Conservation (phyloP, 495 filamentous ascomycete genomes). For the Schizothecium vesticola region DNA sequence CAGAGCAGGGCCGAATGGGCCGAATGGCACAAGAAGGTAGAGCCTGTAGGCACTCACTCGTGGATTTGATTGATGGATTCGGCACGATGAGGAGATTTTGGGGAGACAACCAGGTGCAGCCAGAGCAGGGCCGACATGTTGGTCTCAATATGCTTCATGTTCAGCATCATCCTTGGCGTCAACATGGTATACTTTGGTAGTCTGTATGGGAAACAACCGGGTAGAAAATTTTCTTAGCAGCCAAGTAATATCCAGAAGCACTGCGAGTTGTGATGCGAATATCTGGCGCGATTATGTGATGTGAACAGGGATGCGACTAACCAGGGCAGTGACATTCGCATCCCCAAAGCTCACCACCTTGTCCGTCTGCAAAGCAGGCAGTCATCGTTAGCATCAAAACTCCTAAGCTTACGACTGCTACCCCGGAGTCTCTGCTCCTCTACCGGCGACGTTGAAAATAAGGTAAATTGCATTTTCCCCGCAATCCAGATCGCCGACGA, state of each 20-base stretch:
- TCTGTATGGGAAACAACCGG: not conserved
- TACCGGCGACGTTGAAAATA: not conserved
- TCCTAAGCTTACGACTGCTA: not conserved
- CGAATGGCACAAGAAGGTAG: not conserved
- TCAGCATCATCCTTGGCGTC: not conserved
- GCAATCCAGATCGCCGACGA: not conserved
- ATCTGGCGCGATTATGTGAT: too few relatives aligned
- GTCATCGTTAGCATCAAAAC: not conserved
- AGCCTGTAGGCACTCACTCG: not conserved
- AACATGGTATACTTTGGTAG: too few relatives aligned
- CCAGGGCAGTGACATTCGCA: too few relatives aligned
- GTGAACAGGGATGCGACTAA: too few relatives aligned
- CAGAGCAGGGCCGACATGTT: not conserved
- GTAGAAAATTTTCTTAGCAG: not conserved
- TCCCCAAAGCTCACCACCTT: not conserved
- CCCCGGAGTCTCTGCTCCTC: not conserved
- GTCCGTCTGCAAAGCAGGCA: too few relatives aligned
- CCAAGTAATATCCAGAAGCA: not conserved
- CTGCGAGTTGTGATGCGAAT: not conserved
- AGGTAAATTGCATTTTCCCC: not conserved
- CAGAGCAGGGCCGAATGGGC: slow-evolving; percentile 10
- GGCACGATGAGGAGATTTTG: not conserved
- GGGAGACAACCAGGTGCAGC: not conserved
- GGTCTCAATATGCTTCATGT: not conserved
- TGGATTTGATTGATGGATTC: not conserved